These are phyloP conservation scores for Phialophora verrucosa DNA, from an alignment of 2,329 filamentous ascomycete species.

Conservation along the genomic window DNA sequence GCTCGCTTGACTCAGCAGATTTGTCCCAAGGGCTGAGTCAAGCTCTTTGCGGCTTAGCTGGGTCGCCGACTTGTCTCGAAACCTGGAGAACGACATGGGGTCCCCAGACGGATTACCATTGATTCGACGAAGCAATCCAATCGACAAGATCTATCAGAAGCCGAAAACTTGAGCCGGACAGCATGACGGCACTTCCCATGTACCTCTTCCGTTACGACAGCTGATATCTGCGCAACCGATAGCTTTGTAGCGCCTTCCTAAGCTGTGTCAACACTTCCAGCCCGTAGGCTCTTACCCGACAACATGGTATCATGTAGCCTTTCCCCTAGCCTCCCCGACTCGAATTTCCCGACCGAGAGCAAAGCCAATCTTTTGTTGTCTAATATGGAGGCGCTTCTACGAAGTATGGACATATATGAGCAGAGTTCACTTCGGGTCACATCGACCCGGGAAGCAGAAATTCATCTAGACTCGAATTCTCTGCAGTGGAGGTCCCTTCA, in stretches of 20 bases:
- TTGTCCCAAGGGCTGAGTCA: neutral
- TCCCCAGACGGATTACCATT: neutral
- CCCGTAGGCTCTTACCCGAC: neutral
- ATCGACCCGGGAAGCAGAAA: neutral
- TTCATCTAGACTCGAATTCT: neutral
- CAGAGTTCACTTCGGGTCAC: no score
- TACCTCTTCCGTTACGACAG: neutral
- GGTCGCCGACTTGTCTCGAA: neutral
- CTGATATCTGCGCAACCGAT: neutral
- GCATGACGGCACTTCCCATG: neutral
- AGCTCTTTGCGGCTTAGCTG: neutral
- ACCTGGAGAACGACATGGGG: constrained; percentile 3
- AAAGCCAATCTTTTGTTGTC: no score
- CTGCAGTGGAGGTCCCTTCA: neutral
- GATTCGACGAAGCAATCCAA: neutral
- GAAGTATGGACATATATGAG: neutral
- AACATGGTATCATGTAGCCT: neutral
- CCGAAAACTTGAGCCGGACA: neutral
- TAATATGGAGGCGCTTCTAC: neutral
- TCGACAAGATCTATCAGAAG: neutral
- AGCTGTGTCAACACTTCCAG: neutral
- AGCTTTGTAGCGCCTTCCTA: neutral
- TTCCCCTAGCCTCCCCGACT: neutral
- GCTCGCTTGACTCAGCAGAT: neutral
- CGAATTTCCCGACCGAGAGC: neutral